Evolutionary conservation across 2,329 filamentous ascomycete genomes (phyloP).

Genomic region (Pyricularia pennisetigena): DNA sequence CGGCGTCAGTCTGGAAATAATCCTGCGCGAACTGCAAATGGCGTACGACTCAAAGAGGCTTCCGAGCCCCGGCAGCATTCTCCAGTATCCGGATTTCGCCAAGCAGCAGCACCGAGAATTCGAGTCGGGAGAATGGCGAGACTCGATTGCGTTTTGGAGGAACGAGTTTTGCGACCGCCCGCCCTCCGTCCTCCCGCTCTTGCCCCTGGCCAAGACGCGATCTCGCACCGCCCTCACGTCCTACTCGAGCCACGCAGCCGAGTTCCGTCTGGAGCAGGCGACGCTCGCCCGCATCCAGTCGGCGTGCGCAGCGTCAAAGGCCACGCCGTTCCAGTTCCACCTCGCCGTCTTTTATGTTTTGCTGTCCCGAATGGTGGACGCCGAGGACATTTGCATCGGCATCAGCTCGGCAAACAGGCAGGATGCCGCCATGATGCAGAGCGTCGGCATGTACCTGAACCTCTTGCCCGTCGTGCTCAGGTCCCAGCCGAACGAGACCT

Average conservation of each 20-base stretch:
- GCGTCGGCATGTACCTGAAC: constrained; percentile 27
- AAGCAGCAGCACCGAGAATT: constrained; percentile 18
- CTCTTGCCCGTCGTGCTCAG: constrained; percentile 22
- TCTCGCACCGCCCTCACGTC: not conserved
- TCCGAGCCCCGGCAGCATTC: constrained; percentile 9
- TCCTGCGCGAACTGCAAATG: constrained; percentile 32
- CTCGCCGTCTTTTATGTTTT: constrained; percentile 21
- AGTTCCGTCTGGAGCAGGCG: not conserved
- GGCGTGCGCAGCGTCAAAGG: not conserved
- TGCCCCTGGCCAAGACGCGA: not conserved
- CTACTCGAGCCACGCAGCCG: not conserved
- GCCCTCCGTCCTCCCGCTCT: constrained; percentile 3
- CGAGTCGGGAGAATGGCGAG: constrained; percentile 6
- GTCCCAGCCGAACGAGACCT: constrained; percentile 1
- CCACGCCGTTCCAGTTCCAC: constrained; percentile 23
- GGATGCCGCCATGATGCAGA: constrained; percentile 15
- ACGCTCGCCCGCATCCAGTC: not conserved
- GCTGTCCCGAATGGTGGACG: constrained; percentile 15
- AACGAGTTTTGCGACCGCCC: not conserved
- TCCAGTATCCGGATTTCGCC: constrained; percentile 27
- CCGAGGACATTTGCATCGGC: constrained; percentile 26
- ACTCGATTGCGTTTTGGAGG: constrained; percentile 13
- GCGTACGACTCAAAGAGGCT: constrained; percentile 22
- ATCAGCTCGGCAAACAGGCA: constrained; percentile 25
- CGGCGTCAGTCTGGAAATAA: constrained; percentile 29